These are phyloP conservation scores for Micractinium conductrix DNA, from an alignment of 139 green algal species.

Conservation along the genomic window DNA sequence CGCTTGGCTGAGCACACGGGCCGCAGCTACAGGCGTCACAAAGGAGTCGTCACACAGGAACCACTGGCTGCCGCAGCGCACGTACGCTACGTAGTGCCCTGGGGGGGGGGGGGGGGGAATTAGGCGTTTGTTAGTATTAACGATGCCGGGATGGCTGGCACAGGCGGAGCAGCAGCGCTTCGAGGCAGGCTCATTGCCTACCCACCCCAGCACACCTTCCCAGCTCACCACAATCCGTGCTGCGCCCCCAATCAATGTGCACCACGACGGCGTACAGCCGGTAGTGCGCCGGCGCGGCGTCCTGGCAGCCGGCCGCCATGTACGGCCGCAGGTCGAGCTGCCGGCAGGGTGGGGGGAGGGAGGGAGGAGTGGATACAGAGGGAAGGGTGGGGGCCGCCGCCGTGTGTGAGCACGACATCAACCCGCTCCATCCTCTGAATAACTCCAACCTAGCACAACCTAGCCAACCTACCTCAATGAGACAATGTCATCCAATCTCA, in stretches of 20 bases:
- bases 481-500: too few relatives aligned
- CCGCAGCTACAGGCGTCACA: slow-evolving; percentile 12
- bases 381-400: too few relatives aligned
- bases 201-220: neutral
- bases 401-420: too few relatives aligned
- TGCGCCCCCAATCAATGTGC: slow-evolving; percentile 53
- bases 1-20: neutral
- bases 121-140: too few relatives aligned
- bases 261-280: slow-evolving; percentile 74
- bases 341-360: neutral
- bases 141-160: neutral
- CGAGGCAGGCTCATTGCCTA: neutral
- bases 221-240: slow-evolving; percentile 20
- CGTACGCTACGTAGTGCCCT: slow-evolving; percentile 34
- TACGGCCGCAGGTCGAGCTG: slow-evolving; percentile 52
- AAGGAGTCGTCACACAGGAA: slow-evolving; percentile 20
- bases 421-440: too few relatives aligned
- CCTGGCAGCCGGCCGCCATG: slow-evolving; percentile 47
- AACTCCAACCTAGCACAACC: too few relatives aligned
- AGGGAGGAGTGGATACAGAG: neutral
- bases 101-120: neutral
- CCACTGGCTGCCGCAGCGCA: slow-evolving; percentile 6
- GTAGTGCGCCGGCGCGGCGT: slow-evolving; percentile 54
- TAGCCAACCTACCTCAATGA: too few relatives aligned
- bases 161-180: neutral